Conservation (phyloP, 2,329 filamentous ascomycete genomes). For the Alternaria novae-zelandiae region DNA sequence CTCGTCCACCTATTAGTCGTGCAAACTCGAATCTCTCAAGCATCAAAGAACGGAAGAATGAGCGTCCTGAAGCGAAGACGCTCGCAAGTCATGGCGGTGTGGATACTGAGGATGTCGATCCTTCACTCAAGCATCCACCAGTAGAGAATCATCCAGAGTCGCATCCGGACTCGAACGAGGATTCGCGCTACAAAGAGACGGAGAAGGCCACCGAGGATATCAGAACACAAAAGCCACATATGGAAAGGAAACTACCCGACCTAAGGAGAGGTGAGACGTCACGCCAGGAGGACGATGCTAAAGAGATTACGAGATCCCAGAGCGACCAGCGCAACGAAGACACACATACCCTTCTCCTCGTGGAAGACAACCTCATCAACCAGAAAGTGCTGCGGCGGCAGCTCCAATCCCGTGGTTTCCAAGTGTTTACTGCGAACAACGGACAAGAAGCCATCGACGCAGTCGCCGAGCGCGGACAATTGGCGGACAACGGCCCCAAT, state of each 20-base stretch:
- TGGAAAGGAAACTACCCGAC: constrained; percentile 19
- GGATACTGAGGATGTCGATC: constrained; percentile 18
- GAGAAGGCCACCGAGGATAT: constrained; percentile 20
- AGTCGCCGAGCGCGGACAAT: constrained; percentile 39
- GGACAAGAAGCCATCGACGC: constrained; percentile 54
- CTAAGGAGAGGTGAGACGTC: constrained; percentile 32
- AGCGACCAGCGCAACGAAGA: constrained; percentile 21
- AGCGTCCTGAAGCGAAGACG: constrained; percentile 17
- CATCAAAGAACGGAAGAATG: constrained; percentile 30
- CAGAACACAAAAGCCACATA: constrained; percentile 5
- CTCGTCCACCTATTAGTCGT: constrained; percentile 36
- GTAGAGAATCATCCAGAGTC: constrained; percentile 37
- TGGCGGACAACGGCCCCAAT: constrained; percentile 11
- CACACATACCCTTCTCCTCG: constrained; percentile 47
- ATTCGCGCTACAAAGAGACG: constrained; percentile 34
- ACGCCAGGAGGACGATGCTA: constrained; percentile 27
- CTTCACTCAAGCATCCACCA: constrained; percentile 42
- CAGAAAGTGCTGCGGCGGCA: constrained; percentile 58
- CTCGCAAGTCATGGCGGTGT: constrained; percentile 16
- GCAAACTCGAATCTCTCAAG: constrained; percentile 34
- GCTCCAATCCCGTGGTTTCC: constrained; percentile 52
- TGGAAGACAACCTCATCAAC: constrained; percentile 59
- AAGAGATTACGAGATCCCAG: constrained; percentile 27
- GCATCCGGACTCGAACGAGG: constrained; percentile 29
- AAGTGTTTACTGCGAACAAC: constrained; percentile 52